Percentiles rank a stretch among this genome's conserved stretches.
phyloP scores from a whole-genome alignment of 164 flowering plant species.

The Vitis rotundifolia region DNA sequence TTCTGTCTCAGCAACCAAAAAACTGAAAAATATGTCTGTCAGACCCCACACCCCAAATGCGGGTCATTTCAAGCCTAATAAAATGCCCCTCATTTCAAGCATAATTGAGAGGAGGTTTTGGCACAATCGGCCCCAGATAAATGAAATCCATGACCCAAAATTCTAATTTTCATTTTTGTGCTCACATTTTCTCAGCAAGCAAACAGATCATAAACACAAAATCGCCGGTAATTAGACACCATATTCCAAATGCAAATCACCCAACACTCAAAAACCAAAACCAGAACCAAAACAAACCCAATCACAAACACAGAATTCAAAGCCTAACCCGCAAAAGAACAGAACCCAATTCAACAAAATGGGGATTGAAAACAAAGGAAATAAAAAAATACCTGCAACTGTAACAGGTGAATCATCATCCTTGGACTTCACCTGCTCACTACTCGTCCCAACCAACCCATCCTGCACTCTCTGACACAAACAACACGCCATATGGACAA shows the following conservation, averaged over 20 bases:
- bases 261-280: background rate
- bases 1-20: background rate
- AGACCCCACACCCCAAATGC: background rate
- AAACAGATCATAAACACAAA: background rate
- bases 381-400: slow-evolving; percentile 32
- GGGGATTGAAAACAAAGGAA: too few relatives aligned
- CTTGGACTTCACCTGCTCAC: slow-evolving; percentile 29
- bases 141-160: too few relatives aligned
- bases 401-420: slow-evolving; percentile 43
- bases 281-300: background rate
- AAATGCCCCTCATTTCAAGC: too few relatives aligned
- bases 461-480: slow-evolving; percentile 37
- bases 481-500: slow-evolving; percentile 45
- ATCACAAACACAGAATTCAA: background rate
- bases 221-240: background rate
- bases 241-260: background rate
- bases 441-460: slow-evolving; percentile 16
- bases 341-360: too few relatives aligned
- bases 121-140: too few relatives aligned
- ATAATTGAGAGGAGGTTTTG: too few relatives aligned
- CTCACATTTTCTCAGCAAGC: background rate
- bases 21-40: background rate
- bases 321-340: too few relatives aligned
- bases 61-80: background rate
- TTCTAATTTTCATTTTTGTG: too few relatives aligned